Percentiles rank a stretch among this genome's conserved stretches.
Evolutionary conservation across 1,139 yeast species (phyloP).

Genomic region (Yamadazyma oceani): DNA sequence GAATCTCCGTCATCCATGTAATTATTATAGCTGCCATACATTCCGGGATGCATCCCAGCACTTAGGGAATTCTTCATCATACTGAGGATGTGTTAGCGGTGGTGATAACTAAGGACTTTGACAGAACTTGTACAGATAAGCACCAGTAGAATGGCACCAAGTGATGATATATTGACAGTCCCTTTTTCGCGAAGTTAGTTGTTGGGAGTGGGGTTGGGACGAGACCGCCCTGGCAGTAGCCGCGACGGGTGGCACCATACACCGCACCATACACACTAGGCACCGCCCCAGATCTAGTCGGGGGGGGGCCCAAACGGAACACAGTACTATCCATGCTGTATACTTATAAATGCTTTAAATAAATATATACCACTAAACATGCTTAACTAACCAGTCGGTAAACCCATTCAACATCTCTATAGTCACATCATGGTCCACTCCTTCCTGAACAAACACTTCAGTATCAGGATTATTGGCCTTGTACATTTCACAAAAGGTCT

Average conservation of each 20-base stretch:
- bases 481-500: slow-evolving; percentile 36
- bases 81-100: background rate
- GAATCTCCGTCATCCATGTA: slow-evolving; percentile 15
- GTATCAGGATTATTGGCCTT: slow-evolving; percentile 26
- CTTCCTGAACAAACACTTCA: slow-evolving; percentile 29
- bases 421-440: slow-evolving; percentile 37
- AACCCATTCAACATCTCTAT: slow-evolving; percentile 36
- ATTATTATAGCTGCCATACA: slow-evolving; percentile 11
- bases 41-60: slow-evolving; percentile 17
- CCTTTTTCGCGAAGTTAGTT: background rate
- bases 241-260: too few relatives aligned
- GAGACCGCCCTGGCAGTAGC: too few relatives aligned
- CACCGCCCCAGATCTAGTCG: too few relatives aligned
- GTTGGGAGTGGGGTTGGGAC: too few relatives aligned
- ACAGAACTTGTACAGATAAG: too few relatives aligned
- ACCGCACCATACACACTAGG: too few relatives aligned
- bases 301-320: too few relatives aligned
- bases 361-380: too few relatives aligned
- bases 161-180: background rate
- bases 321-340: too few relatives aligned
- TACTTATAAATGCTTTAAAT: too few relatives aligned
- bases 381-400: slow-evolving; percentile 31
- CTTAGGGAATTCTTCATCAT: slow-evolving; percentile 20
- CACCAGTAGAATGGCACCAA: background rate
- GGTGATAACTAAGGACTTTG: too few relatives aligned